Base-by-base conservation (phyloP, 192 early-diverging fungal species). In the Coemansia sp. region DNA sequence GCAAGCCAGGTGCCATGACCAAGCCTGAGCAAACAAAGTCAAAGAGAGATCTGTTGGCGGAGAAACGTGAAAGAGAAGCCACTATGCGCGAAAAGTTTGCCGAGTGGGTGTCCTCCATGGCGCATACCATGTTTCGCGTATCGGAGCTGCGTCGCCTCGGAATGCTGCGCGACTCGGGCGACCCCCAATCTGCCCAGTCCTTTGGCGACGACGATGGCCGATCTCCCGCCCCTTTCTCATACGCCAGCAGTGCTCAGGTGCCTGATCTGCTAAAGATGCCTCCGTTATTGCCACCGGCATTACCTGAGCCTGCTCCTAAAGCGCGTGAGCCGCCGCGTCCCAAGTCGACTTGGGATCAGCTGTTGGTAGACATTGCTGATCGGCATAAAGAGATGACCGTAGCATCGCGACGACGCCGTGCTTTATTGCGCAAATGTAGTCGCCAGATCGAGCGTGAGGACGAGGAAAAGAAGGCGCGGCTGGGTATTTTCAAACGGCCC, bases 131-230 rank as follows among this genome's bases (percentile, higher is more conserved):
- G 67, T 47, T 76, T 41, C 72, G 81, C 27, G 75, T 84, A 20
- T 73, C 81, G n/a, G 33, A 38, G 40, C 74, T 78, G 42, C 81
- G 81, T 27, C 81, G 69, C 33, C 65, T 36, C 0, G 81, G 81
- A 0, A 64, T 84, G 76, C 68, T 84, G 47, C 73, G 81, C 46
- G 81, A 78, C 41, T 38, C 76, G 8, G 27, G 40, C 13, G 49
- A 44, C 1, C 4, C 52, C 0, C 27, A 12, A 11, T 8, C 27
- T 29, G 33, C 46, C 18, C 24, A 31, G 16, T 18, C 55, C 31
- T 10, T 55, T 10, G 54, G 47, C 29, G 43, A 55, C 11, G 29
- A 55, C 54, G 51, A 54, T 24, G 24, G 11, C 24, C 24, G 7
- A 10, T 7, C 24, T 12, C 27, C 10, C 54, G 3, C 54, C 51